phyloP scores from a whole-genome alignment of 148 eudicot species.

The Rhododendron williamsianum region DNA sequence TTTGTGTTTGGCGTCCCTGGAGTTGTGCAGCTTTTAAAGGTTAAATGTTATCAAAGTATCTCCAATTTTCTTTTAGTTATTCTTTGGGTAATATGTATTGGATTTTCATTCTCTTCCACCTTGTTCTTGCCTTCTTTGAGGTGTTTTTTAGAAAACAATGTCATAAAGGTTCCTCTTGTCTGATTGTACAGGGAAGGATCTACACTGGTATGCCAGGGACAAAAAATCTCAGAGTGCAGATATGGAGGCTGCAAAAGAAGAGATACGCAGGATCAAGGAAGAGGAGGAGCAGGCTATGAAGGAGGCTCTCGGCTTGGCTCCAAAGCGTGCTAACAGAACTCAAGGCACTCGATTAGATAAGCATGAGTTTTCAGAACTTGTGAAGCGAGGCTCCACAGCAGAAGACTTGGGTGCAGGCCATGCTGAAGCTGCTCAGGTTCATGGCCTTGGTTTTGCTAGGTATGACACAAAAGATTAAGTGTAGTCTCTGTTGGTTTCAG shows the following conservation, averaged over 20 bases:
- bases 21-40: not conserved
- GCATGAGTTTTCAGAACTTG: conserved; percentile 88
- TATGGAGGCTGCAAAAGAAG: conserved; percentile 77
- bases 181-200: conserved; percentile 71
- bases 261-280: conserved; percentile 81
- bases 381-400: conserved; percentile 91
- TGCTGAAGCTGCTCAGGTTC: conserved; percentile 91
- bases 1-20: not conserved
- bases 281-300: conserved; percentile 97
- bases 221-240: conserved; percentile 45
- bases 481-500: not conserved
- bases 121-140: conserved; percentile 1
- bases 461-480: conserved; percentile 19
- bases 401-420: conserved; percentile 98
- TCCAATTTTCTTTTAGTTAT: not conserved
- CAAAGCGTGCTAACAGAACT: conserved; percentile 63
- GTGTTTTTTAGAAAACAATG: not conserved
- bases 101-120: not conserved
- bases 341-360: conserved; percentile 84
- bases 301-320: conserved; percentile 97
- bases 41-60: not conserved
- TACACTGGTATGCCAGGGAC: conserved; percentile 85
- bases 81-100: not conserved
- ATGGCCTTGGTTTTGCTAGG: conserved; percentile 92
- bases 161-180: not conserved